phyloP scores from a whole-genome alignment of 2,329 filamentous ascomycete species.

The Lachnellula suecica region DNA sequence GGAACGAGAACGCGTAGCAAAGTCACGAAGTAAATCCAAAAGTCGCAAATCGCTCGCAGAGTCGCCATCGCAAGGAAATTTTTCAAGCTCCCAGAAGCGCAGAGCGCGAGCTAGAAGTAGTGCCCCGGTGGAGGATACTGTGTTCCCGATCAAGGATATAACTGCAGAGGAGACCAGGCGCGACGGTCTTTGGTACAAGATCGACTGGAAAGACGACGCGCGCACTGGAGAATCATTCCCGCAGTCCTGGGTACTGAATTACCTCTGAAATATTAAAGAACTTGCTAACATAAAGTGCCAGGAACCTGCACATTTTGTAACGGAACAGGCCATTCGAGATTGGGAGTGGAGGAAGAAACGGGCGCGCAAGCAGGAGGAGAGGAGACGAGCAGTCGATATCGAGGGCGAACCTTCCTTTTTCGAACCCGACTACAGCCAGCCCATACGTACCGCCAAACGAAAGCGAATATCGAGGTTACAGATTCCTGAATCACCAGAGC shows the following conservation, averaged over 20 bases:
- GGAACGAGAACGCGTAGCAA: slow-evolving; percentile 9
- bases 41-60: not conserved
- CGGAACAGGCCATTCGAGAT: slow-evolving; percentile 2
- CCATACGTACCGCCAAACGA: slow-evolving; percentile 19
- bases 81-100: not conserved
- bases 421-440: slow-evolving; percentile 13
- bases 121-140: not conserved
- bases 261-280: too few species aligned
- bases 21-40: not conserved
- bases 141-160: slow-evolving; percentile 13
- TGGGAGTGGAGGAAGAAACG: slow-evolving; percentile 4
- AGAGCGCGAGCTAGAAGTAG: not conserved
- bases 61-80: not conserved
- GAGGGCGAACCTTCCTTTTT: slow-evolving; percentile 1
- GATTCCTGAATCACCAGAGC: not conserved
- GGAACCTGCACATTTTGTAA: slow-evolving; percentile 7
- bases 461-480: slow-evolving; percentile 3
- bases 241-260: slow-evolving; percentile 49
- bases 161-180: slow-evolving; percentile 11
- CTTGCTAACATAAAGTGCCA: not conserved
- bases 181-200: slow-evolving; percentile 41
- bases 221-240: slow-evolving; percentile 45
- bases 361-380: not conserved
- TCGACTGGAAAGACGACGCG: slow-evolving; percentile 57
- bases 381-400: not conserved